phyloP scores from a whole-genome alignment of 768 basidiomycete species.

The Tricholoma matsutake region DNA sequence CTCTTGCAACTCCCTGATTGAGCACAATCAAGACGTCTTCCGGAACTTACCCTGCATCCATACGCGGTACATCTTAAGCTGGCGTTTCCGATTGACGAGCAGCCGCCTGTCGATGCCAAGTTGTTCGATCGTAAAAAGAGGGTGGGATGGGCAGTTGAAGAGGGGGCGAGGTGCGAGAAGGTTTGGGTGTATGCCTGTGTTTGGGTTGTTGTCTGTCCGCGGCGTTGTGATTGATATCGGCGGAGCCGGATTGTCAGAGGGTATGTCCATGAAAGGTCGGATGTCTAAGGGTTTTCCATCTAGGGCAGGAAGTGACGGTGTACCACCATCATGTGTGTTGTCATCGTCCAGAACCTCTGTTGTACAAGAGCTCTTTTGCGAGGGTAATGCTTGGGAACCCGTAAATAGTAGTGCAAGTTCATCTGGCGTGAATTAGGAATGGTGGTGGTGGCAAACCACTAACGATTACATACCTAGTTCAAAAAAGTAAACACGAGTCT shows the following conservation, averaged over 20 bases:
- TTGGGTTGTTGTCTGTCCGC: not conserved
- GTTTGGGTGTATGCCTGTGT: slow-evolving; percentile 33
- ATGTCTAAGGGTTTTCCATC: not conserved
- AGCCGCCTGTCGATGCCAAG: slow-evolving; percentile 88
- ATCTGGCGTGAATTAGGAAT: slow-evolving; percentile 40
- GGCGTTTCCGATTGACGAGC: slow-evolving; percentile 89
- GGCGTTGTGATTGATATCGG: not conserved
- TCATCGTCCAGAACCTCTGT: slow-evolving; percentile 36
- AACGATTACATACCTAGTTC: slow-evolving; percentile 57
- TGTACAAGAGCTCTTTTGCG: slow-evolving; percentile 26
- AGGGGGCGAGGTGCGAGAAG: slow-evolving; percentile 29
- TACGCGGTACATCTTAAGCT: slow-evolving; percentile 95
- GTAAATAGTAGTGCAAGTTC: slow-evolving; percentile 81
- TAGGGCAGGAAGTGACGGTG: slow-evolving; percentile 3
- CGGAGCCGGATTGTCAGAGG: not conserved
- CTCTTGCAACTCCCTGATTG: too few relatives aligned
- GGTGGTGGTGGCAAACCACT: not conserved
- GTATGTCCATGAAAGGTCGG: slow-evolving; percentile 2
- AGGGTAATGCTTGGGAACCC: slow-evolving; percentile 43
- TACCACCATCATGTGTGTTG: slow-evolving; percentile 17
- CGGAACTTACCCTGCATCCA: slow-evolving; percentile 91
- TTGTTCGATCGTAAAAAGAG: slow-evolving; percentile 77
- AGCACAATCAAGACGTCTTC: slow-evolving; percentile 29
- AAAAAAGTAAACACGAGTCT: slow-evolving; percentile 97
- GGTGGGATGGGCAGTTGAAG: slow-evolving; percentile 40